Evolutionary conservation across 1,284 basidiomycete species (phyloP).

Genomic region (Mrakiaceae sp.): DNA sequence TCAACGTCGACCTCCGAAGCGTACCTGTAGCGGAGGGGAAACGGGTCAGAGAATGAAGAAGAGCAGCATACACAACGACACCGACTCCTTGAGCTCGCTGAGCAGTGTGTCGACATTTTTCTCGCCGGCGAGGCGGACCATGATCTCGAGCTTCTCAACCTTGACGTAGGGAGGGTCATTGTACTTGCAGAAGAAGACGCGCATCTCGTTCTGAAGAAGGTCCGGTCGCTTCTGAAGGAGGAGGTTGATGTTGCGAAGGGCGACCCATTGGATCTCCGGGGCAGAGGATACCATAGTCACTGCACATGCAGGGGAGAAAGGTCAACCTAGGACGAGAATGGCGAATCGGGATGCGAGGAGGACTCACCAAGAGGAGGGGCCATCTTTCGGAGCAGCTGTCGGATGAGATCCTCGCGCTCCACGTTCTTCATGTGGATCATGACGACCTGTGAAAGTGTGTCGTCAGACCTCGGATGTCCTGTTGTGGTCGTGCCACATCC

Average conservation of each 20-base stretch:
- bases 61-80: conserved; percentile 17
- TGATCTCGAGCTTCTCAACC: conserved; percentile 95
- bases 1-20: conserved; percentile 97
- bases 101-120: conserved; percentile 88
- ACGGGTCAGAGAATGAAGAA: neutral
- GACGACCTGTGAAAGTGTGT: conserved; percentile 53
- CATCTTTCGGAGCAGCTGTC: conserved; percentile 91
- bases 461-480: no score
- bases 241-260: conserved; percentile 89
- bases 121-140: conserved; percentile 86
- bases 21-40: conserved; percentile 46
- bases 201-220: conserved; percentile 86
- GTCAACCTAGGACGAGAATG: no score
- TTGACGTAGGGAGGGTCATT: conserved; percentile 98
- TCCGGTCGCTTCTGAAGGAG: conserved; percentile 86
- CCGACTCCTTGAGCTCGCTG: conserved; percentile 87
- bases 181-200: conserved; percentile 99
- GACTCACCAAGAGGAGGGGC: conserved; percentile 78
- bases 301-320: conserved; percentile 15
- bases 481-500: no score
- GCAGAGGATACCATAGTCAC: conserved; percentile 49
- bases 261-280: conserved; percentile 84
- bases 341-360: neutral
- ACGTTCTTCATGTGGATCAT: conserved; percentile 92
- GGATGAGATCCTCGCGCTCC: conserved; percentile 74